Evolutionary conservation across 2,329 filamentous ascomycete genomes (phyloP).

Genomic region (Paecilomyces fulvus): DNA sequence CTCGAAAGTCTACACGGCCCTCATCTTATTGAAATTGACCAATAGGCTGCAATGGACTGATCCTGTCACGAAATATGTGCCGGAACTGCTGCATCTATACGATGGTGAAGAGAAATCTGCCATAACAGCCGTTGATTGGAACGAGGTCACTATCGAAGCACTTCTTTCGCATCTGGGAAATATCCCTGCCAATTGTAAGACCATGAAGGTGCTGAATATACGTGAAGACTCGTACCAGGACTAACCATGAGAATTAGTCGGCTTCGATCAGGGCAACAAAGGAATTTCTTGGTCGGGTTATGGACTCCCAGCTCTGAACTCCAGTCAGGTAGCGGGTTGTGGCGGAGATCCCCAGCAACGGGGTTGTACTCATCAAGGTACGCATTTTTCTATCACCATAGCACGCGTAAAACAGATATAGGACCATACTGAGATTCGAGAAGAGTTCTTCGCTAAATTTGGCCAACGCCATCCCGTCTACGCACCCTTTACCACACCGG

Average conservation of each 20-base stretch:
- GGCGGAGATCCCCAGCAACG: neutral
- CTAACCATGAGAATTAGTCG: neutral
- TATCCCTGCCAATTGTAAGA: constrained; percentile 9
- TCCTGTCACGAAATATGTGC: constrained; percentile 32
- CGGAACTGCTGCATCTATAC: constrained; percentile 21
- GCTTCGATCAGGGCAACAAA: neutral
- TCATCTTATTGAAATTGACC: constrained; percentile 17
- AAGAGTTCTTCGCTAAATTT: constrained; percentile 23
- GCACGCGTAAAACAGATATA: neutral
- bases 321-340: neutral
- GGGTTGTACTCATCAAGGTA: constrained; percentile 8
- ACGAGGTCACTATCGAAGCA: constrained; percentile 14
- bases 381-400: constrained; percentile 1
- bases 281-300: neutral
- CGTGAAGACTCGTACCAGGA: neutral
- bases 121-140: constrained; percentile 6
- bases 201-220: neutral
- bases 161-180: constrained; percentile 16
- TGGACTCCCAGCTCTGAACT: neutral
- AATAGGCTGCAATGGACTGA: constrained; percentile 21
- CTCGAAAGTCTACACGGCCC: constrained; percentile 26
- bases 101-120: neutral
- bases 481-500: constrained; percentile 26
- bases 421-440: constrained; percentile 3
- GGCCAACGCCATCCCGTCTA: constrained; percentile 23